A percentile compares a stretch with the other conserved stretches of the same genome.
phyloP scores from a whole-genome alignment of 495 filamentous ascomycete species.

The Xylaria bambusicola region DNA sequence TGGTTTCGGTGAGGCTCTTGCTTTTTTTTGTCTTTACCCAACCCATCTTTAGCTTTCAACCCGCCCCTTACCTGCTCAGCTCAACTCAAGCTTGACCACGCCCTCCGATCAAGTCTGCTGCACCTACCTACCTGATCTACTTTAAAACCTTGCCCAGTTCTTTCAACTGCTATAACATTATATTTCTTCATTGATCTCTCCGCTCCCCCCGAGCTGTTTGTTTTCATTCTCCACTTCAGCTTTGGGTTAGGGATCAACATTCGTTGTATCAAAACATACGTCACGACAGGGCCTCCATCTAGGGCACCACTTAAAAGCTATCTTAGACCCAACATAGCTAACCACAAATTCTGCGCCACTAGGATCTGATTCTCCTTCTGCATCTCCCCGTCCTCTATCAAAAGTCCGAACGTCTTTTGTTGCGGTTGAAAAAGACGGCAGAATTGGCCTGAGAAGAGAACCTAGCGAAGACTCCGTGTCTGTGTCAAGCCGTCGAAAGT shows the following conservation, averaged over 20 bases:
- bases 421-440: constrained; percentile 67
- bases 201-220: no score
- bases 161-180: no score
- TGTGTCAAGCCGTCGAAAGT: constrained; percentile 37
- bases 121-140: not conserved
- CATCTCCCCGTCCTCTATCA: constrained; percentile 63
- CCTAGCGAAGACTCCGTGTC: constrained; percentile 44
- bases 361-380: constrained; percentile 33
- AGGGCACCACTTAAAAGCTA: constrained; percentile 11
- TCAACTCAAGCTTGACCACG: not conserved
- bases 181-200: no score
- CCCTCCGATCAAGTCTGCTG: not conserved
- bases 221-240: not conserved
- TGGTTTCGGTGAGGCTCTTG: constrained; percentile 30
- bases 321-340: constrained; percentile 26
- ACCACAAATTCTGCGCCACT: constrained; percentile 24
- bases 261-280: constrained; percentile 7
- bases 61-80: not conserved
- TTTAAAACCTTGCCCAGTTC: not conserved
- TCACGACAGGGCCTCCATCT: constrained; percentile 14
- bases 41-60: constrained; percentile 1
- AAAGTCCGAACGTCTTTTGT: constrained; percentile 86
- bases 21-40: constrained; percentile 5
- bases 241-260: constrained; percentile 9
- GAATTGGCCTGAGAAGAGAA: constrained; percentile 46